Conservation (phyloP, 106 monocot species). For the Dendrobium chrysotoxum region DNA sequence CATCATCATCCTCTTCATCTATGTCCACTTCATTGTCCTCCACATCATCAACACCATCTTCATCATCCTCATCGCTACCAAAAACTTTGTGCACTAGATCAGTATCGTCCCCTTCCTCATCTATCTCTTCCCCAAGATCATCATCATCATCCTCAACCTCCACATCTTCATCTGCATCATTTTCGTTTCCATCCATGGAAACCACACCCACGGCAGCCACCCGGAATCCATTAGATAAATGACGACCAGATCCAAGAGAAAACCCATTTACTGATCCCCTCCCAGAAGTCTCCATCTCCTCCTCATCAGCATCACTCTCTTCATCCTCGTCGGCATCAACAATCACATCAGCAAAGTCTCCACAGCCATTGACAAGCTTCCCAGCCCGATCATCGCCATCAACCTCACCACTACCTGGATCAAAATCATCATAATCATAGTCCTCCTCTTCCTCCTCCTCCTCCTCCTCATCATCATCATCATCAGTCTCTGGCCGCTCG, state of each 20-base stretch:
- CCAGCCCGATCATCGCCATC: conserved; percentile 59
- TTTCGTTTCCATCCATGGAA: conserved; percentile 11
- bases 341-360: conserved; percentile 16
- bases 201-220: conserved; percentile 23
- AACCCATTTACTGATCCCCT: conserved; percentile 21
- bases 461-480: conserved; percentile 87
- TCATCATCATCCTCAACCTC: conserved; percentile 35
- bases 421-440: conserved; percentile 49
- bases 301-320: conserved; percentile 86
- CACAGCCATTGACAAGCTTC: conserved; percentile 23
- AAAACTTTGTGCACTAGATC: conserved; percentile 52
- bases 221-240: conserved; percentile 55
- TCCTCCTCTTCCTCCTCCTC: conserved; percentile 29
- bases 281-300: conserved; percentile 33
- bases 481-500: conserved; percentile 85
- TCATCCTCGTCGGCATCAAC: conserved; percentile 71
- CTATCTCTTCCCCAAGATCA: conserved; percentile 46
- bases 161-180: conserved; percentile 38
- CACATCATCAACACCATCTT: conserved; percentile 29
- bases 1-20: conserved; percentile 13
- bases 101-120: conserved; percentile 43
- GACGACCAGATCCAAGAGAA: conserved; percentile 3
- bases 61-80: conserved; percentile 38
- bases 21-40: conserved; percentile 23
- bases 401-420: conserved; percentile 57